Base-by-base conservation (phyloP, 805 yeast genomes). In the Metschnikowia rubicola region DNA sequence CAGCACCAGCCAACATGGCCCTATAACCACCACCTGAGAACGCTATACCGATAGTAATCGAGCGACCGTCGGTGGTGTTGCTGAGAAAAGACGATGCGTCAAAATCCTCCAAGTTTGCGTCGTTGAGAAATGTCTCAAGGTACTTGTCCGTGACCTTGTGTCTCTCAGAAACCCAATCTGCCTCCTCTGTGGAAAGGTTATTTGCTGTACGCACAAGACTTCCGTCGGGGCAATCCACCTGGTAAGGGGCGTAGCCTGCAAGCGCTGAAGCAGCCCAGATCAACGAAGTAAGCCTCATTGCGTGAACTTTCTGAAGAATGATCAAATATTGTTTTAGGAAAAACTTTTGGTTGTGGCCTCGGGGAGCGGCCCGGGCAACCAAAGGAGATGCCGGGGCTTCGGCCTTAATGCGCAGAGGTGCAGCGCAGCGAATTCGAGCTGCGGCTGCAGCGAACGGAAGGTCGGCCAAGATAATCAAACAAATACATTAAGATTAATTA, bases 21-120 rank as follows among this genome's bases (percentile, higher is more conserved):
- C 97, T 77, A 64, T 87, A 89, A 3, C 96, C 96, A 61, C 97
- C 96, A 38, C 96, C 96, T 12, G 88, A 76, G 55, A 83, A 81
- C 7, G 89, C 73, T 19, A 71, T 47, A 4, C 81, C 90, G 37
- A 85, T 69, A 41, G 74, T 71, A 47, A 78, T 70, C 8, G 80
- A 59, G 34, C 66, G 58, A 41, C 47, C 49, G 56, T 73, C 66
- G 34, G 73, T 61, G 7, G 60, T 48, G 39, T 68, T 68, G 32
- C 48, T 44, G 39, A 75, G 56, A 50, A 70, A 81, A 0, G 56
- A 60, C 19, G 66, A 70, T 1, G 78, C 73, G 52, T 78, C 75
- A 50, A 77, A 77, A 56, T 76, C 78, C 12, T 68, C 61, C 63
- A 78, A 62, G 39, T 71, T 70, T 4, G 80, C 73, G 21, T 74